Base-by-base conservation (phyloP, 768 basidiomycete species). In the Tubosaeta sp. region DNA sequence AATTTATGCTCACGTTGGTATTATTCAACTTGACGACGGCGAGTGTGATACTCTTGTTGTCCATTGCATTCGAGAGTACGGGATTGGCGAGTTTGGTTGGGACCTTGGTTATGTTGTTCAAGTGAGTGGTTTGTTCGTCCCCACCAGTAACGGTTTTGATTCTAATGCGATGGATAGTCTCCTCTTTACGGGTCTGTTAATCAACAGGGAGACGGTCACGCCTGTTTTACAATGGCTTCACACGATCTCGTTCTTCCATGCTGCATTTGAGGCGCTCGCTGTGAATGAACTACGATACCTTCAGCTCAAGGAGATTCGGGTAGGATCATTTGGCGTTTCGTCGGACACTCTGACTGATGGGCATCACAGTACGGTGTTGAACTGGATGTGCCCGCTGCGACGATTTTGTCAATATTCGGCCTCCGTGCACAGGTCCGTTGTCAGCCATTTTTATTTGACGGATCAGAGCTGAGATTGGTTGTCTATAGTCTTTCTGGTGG, bases 21-120 rank as follows among this genome's bases (percentile, higher is more conserved):
- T 72, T 99, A 34, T 98, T 98, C 84, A 99, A 99, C 72, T 71
- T 99, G 59, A 90, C 94, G 1, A 94, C 96, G 2, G 93, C 94
- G 25, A 90, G 87, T 63, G 87, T 95, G 35, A 88, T 98, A 19
- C 73, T 99, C 5, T 79, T 93, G 69, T 74, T 99, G 31, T 94
- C 92, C 21, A 90, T 98, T 51, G 83, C 90, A 1, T 89, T 96
- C 58, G 81, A 85, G 46, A 90, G 84, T 66, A 84, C 83, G 30
- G 86, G 90, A 48, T 84, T 99, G 25, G 95, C 94, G 2, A 95
- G 90, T 63, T 73, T 98, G 51, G 81, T 93, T n/a, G 96, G 95
- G 27, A 96, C 93, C 4, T 69, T 98, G 53, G 80, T 96, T 59
- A 97, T 99, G 95, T 76, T 99, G 46, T 97, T 94, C 83, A 99